phyloP scores from a whole-genome alignment of 2,329 filamentous ascomycete species.

The Blastomyces parvus region DNA sequence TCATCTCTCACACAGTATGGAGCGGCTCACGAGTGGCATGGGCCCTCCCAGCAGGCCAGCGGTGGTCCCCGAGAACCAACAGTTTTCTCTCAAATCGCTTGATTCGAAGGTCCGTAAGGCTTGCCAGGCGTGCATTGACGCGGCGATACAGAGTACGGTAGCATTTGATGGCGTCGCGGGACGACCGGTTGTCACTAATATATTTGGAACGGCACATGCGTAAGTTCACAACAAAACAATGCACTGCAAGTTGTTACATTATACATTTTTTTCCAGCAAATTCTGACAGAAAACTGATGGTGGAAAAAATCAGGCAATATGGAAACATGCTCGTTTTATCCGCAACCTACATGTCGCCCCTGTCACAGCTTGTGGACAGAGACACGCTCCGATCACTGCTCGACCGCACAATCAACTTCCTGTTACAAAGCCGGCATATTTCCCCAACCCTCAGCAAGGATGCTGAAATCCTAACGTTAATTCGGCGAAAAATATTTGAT shows the following conservation, averaged over 20 bases:
- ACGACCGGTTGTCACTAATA: slow-evolving; percentile 81
- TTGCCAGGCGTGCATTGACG: slow-evolving; percentile 55
- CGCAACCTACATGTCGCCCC: slow-evolving; percentile 62
- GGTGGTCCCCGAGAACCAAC: slow-evolving; percentile 17
- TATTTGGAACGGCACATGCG: slow-evolving; percentile 93
- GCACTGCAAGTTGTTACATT: slow-evolving; percentile 12
- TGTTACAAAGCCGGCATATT: slow-evolving; percentile 58
- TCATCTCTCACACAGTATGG: slow-evolving; percentile 24
- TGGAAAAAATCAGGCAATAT: slow-evolving; percentile 66
- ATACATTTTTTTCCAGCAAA: slow-evolving; percentile 2
- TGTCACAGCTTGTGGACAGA: slow-evolving; percentile 50
- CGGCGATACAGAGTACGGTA: slow-evolving; percentile 73
- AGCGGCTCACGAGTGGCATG: slow-evolving; percentile 28
- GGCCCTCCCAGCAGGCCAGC: slow-evolving; percentile 23
- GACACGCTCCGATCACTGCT: slow-evolving; percentile 53
- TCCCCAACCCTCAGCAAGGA: slow-evolving; percentile 68
- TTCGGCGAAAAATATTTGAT: slow-evolving; percentile 35
- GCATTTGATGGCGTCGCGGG: slow-evolving; percentile 60
- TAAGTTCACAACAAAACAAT: slow-evolving; percentile 50
- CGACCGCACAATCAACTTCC: slow-evolving; percentile 64
- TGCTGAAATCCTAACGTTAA: slow-evolving; percentile 58
- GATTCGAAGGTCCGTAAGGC: slow-evolving; percentile 44
- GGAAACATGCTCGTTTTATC: slow-evolving; percentile 88
- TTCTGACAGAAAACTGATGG: slow-evolving; percentile 10
- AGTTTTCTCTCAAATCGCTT: slow-evolving; percentile 28